These are phyloP conservation scores for Kluyveromyces siamensis DNA, from an alignment of 805 yeast genomes.

Conservation along the genomic window DNA sequence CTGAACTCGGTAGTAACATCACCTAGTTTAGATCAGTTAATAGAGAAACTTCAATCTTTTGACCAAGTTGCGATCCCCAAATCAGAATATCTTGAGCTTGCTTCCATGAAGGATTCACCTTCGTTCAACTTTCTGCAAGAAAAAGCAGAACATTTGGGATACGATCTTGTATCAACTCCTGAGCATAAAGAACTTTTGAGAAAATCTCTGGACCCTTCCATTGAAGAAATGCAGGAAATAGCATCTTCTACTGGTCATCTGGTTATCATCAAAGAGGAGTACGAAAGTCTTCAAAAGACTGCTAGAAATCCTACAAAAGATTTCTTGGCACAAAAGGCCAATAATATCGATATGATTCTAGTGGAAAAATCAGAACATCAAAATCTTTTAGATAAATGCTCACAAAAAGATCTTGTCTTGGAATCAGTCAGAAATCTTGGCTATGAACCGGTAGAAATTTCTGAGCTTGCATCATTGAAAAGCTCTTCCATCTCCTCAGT, in stretches of 20 bases:
- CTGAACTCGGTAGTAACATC: constrained; percentile 3
- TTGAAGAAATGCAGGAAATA: constrained; percentile 6
- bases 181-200: constrained; percentile 11
- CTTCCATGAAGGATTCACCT: constrained; percentile 7
- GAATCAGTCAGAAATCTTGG: constrained; percentile 10
- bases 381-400: constrained; percentile 5
- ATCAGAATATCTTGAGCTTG: constrained; percentile 5
- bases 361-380: constrained; percentile 11
- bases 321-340: constrained; percentile 21
- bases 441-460: constrained; percentile 9
- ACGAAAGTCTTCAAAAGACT: constrained; percentile 7
- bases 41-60: constrained; percentile 4
- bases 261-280: constrained; percentile 13
- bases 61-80: constrained; percentile 13
- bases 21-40: constrained; percentile 13
- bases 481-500: constrained; percentile 2
- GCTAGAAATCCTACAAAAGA: constrained; percentile 17
- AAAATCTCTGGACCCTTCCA: constrained; percentile 8
- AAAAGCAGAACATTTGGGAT: constrained; percentile 19
- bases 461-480: constrained; percentile 7
- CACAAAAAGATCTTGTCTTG: constrained; percentile 6
- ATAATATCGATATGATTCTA: constrained; percentile 8
- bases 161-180: constrained; percentile 11
- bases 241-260: constrained; percentile 12
- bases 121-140: constrained; percentile 18